Percentiles rank a stretch among this genome's conserved stretches.
Conservation (phyloP, 108 stramenopile genomes). For the Fragilaria radians region DNA sequence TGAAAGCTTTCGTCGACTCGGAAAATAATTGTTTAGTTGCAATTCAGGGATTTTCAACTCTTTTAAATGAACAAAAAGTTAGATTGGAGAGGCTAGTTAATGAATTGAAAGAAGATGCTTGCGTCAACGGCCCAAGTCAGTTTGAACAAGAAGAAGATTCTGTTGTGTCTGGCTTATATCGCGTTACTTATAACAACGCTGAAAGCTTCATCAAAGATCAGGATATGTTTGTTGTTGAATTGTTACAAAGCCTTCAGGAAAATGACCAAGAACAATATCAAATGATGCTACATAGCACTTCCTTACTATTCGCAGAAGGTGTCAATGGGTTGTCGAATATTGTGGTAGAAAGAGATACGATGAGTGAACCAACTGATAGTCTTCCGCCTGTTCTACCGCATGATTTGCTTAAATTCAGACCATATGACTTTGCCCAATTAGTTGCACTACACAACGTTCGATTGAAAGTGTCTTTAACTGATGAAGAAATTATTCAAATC, state of each 20-base stretch:
- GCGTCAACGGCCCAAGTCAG: not conserved
- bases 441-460: not conserved
- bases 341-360: not conserved
- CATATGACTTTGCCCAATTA: not conserved
- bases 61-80: not conserved
- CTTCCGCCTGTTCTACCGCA: not conserved
- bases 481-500: not conserved
- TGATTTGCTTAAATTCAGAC: not conserved
- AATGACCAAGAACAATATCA: not conserved
- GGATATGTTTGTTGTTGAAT: not conserved
- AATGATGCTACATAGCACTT: not conserved
- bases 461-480: not conserved
- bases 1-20: not conserved
- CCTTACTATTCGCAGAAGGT: not conserved
- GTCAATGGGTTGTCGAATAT: constrained; percentile 5
- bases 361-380: not conserved
- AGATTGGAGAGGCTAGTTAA: not conserved
- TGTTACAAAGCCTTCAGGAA: not conserved
- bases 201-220: not conserved
- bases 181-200: not conserved
- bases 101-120: not conserved
- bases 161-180: not conserved
- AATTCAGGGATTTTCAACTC: not conserved
- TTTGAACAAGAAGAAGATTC: not conserved
- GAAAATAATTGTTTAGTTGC: not conserved